Percentiles rank a stretch among this genome's conserved stretches.
Conservation (phyloP, 257 asterid genomes). For the Ballota nigra region DNA sequence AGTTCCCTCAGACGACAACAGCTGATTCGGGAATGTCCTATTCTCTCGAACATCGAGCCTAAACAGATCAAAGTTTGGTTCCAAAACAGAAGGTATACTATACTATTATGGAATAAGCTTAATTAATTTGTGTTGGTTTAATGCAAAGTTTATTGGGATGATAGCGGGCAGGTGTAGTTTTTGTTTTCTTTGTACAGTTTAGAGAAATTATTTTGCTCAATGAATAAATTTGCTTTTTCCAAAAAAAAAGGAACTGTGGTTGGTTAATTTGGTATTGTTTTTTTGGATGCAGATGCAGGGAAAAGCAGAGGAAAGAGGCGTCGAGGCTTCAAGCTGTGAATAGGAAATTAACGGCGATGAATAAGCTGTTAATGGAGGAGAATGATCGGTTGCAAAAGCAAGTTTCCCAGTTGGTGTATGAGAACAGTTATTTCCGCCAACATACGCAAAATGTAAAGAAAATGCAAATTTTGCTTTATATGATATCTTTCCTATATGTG, state of each 20-base stretch:
- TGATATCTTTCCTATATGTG: too few relatives aligned
- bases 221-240: too few relatives aligned
- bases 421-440: conserved; percentile 86
- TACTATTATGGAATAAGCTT: too few relatives aligned
- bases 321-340: conserved; percentile 92
- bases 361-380: conserved; percentile 97
- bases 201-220: too few relatives aligned
- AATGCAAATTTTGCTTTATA: too few relatives aligned
- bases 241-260: too few relatives aligned
- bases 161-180: too few relatives aligned
- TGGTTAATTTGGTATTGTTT: too few relatives aligned
- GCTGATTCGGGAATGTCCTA: conserved; percentile 84
- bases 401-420: conserved; percentile 89
- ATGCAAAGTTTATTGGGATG: too few relatives aligned
- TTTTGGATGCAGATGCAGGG: conserved; percentile 67
- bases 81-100: conserved; percentile 78
- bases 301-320: conserved; percentile 92
- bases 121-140: too few relatives aligned
- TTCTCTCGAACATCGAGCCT: conserved; percentile 90
- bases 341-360: conserved; percentile 88
- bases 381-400: conserved; percentile 96
- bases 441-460: conserved; percentile 46
- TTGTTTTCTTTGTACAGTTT: too few relatives aligned
- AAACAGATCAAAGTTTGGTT: conserved; percentile 99
- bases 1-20: conserved; percentile 94